Conservation (phyloP, 768 basidiomycete genomes). For the Suillus fuscotomentosus region DNA sequence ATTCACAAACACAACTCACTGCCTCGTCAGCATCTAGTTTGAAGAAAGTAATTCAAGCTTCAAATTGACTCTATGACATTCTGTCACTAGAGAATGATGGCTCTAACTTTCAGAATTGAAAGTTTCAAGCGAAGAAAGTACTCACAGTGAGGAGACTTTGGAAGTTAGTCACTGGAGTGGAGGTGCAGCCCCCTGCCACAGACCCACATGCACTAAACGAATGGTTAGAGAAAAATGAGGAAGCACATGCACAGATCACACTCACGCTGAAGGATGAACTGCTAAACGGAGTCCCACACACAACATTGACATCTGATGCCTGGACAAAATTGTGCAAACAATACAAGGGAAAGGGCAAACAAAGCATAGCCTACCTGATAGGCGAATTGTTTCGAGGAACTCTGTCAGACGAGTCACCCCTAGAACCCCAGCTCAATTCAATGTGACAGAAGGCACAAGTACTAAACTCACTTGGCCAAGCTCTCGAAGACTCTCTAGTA, state of each 20-base stretch:
- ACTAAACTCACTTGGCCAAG: neutral
- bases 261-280: constrained; percentile 24
- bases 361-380: constrained; percentile 3
- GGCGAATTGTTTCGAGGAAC: neutral
- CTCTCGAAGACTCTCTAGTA: neutral
- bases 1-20: no score
- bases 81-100: constrained; percentile 10
- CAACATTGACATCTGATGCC: neutral
- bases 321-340: constrained; percentile 11
- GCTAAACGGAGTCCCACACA: constrained; percentile 12
- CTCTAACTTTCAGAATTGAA: constrained; percentile 14
- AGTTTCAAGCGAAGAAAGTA: constrained; percentile 14
- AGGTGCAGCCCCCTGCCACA: neutral
- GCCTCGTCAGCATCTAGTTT: neutral
- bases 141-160: constrained; percentile 15
- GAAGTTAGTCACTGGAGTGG: constrained; percentile 3
- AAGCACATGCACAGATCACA: constrained; percentile 16
- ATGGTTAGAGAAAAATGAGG: constrained; percentile 9
- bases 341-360: constrained; percentile 21
- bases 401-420: neutral
- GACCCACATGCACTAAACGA: neutral
- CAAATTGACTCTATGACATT: constrained; percentile 7
- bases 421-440: neutral
- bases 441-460: neutral
- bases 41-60: neutral